Base-by-base conservation (phyloP, 2,329 filamentous ascomycete species). In the Orbilia brochopaga region DNA sequence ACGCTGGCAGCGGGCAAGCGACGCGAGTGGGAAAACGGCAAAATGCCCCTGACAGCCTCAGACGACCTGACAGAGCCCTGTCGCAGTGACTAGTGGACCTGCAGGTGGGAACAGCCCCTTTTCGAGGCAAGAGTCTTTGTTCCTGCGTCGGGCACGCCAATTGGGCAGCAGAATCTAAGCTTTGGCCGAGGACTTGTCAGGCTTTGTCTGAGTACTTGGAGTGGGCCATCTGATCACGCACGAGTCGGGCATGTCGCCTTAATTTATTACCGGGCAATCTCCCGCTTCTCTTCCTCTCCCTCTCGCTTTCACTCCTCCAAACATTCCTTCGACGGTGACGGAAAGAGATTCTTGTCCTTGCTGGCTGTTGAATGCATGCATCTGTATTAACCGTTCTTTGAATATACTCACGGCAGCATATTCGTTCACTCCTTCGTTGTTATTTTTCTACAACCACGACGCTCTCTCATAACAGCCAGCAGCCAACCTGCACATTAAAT, bases 321-420 rank as follows among this genome's bases (percentile, higher is more conserved):
- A 40, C 55, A 44, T 37, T 62, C 32, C 32, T 32, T 62, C 27
- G 55, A 52, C 40, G n/a, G 2, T 3, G 17, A 40, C 5, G 6
- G 35, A 13, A 7, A 17, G n/a, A 15, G 15, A 42, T 4, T 42
- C n/a, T n/a, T n/a, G n/a, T n/a, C n/a, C n/a, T 17, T 15, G 15
- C 44, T 40, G 2, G 2, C 35, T 17, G 2, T 59, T 21, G 17
- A n/a, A 30, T 61, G 56, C 30, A 51, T 52, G 24, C 48, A 27
- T 40, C 56, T 62, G 44, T 21, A 6, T 23, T 2, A 7, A 42
- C n/a, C n/a, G n/a, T 35, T 46, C n/a, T n/a, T 67, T 56, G 65
- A 62, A 69, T 69, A 69, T 69, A 46, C 27, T 3, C 4, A 32
- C 65, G n/a, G 65, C 58, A 27, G 42, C 53, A 66, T 73, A 66